These are phyloP conservation scores for Cryptosporidium tyzzeri DNA, from an alignment of 169 alveolate species.

Conservation along the genomic window DNA sequence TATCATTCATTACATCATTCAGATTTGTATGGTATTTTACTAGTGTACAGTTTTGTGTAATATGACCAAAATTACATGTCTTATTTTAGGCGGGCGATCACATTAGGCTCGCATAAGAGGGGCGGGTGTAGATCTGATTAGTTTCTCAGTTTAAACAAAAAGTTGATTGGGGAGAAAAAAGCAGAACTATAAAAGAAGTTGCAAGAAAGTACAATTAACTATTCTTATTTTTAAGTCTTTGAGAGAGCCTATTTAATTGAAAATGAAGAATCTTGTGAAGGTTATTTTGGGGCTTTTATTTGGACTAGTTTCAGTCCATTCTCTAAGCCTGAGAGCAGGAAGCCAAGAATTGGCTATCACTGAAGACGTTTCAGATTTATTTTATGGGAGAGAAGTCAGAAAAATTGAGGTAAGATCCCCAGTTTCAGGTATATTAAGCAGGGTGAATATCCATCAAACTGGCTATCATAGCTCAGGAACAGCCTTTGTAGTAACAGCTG, in stretches of 20 bases:
- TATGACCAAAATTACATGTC: constrained; percentile 53
- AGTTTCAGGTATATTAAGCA: constrained; percentile 41
- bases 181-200: background rate
- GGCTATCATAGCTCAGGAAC: constrained; percentile 69
- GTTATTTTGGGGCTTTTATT: background rate
- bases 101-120: constrained; percentile 26
- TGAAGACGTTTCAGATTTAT: background rate
- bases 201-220: background rate
- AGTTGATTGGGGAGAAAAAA: constrained; percentile 18
- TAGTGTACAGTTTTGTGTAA: constrained; percentile 55
- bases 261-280: constrained; percentile 8
- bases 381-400: constrained; percentile 2
- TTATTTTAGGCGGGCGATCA: constrained; percentile 61
- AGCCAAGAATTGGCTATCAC: background rate
- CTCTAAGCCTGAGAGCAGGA: constrained; percentile 15
- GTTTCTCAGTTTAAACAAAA: background rate
- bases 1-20: background rate
- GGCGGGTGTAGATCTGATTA: constrained; percentile 75
- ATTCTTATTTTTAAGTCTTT: background rate
- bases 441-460: background rate
- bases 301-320: constrained; percentile 1
- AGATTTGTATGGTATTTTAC: too few relatives aligned
- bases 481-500: constrained; percentile 64
- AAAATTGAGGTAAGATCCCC: constrained; percentile 69
- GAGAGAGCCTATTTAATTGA: background rate